These are phyloP conservation scores for Neospermospora avenae DNA, from an alignment of 2,329 filamentous ascomycete species.

Conservation along the genomic window DNA sequence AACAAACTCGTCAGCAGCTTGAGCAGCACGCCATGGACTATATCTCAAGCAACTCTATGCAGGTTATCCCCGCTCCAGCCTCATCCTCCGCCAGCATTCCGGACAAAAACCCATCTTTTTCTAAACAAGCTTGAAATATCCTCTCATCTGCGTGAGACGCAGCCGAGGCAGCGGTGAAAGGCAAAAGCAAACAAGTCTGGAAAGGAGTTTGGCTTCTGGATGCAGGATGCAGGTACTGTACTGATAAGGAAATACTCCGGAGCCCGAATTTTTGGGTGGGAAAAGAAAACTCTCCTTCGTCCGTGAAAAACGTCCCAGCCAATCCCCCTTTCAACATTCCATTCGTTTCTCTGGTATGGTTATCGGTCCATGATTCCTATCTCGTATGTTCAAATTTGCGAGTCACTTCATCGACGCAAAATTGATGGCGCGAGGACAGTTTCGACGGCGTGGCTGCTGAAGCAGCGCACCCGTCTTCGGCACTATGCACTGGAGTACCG, in stretches of 20 bases:
- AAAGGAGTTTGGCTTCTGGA: neutral
- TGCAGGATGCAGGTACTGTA: conserved; percentile 1
- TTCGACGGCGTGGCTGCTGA: conserved; percentile 8
- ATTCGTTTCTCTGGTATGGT: neutral
- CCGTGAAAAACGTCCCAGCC: neutral
- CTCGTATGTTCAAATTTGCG: too few species aligned
- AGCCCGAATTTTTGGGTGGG: neutral
- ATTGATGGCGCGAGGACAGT: neutral
- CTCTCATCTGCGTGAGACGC: neutral
- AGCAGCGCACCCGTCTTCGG: neutral
- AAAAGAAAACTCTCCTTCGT: neutral
- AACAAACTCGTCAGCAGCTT: conserved; percentile 1
- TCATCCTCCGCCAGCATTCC: neutral
- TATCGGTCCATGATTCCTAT: neutral
- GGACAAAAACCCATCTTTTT: neutral
- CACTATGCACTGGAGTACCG: neutral
- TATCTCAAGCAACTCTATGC: conserved; percentile 4
- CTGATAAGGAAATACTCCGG: too few species aligned
- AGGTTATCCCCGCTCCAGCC: conserved; percentile 8
- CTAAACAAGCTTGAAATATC: neutral
- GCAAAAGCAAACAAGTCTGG: neutral
- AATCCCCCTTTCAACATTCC: neutral
- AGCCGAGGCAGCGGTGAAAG: neutral
- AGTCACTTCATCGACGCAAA: neutral
- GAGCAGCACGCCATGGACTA: neutral